Percentiles rank a stretch among this genome's conserved stretches.
These are phyloP conservation scores for Linum trigynum DNA, from an alignment of 345 rosid species.

Conservation along the genomic window DNA sequence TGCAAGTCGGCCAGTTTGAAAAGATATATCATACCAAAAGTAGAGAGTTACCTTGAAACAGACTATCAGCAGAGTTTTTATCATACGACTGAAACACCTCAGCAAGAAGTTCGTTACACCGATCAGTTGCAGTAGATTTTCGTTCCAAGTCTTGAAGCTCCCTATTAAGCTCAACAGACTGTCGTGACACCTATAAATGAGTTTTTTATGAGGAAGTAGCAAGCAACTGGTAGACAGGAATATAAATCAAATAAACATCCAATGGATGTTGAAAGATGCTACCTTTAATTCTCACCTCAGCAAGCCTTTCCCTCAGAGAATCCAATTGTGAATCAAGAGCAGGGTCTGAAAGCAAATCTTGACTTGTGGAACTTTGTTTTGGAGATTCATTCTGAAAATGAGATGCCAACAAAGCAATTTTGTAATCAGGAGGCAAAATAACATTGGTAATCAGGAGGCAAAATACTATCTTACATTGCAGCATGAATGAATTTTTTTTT, in stretches of 20 bases:
- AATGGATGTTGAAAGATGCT: background rate
- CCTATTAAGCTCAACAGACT: constrained; percentile 44
- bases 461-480: too few relatives aligned
- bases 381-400: constrained; percentile 30
- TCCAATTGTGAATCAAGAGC: constrained; percentile 57
- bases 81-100: constrained; percentile 48
- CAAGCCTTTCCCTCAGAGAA: constrained; percentile 53
- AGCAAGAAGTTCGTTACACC: constrained; percentile 33
- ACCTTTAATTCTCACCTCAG: constrained; percentile 35
- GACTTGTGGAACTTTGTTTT: constrained; percentile 19
- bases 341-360: constrained; percentile 34
- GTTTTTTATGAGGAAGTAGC: constrained; percentile 4
- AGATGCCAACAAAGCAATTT: background rate
- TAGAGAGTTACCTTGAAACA: constrained; percentile 50
- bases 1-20: background rate
- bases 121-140: constrained; percentile 36
- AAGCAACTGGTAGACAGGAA: background rate
- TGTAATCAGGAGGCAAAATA: background rate
- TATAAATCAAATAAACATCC: background rate
- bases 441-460: too few relatives aligned
- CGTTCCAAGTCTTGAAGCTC: constrained; percentile 57
- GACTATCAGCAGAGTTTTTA: constrained; percentile 31
- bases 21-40: constrained; percentile 2
- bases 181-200: constrained; percentile 41
- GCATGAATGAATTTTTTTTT: too few relatives aligned